Conservation (phyloP, 148 eudicot species). For the Persicaria tinctoria region DNA sequence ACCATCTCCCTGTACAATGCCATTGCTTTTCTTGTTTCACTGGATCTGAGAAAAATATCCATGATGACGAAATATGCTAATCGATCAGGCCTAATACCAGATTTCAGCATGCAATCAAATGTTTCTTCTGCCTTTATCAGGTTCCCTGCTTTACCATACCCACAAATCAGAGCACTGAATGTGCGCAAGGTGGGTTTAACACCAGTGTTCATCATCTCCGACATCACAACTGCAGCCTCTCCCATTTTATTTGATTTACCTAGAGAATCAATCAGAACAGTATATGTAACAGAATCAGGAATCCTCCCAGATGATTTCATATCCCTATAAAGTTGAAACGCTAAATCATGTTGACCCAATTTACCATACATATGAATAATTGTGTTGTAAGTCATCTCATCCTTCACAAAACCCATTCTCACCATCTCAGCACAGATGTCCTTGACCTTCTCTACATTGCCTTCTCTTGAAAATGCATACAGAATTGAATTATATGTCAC, state of each 20-base stretch:
- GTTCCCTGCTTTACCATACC: constrained; percentile 84
- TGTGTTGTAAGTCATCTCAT: constrained; percentile 96
- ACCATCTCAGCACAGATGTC: constrained; percentile 68
- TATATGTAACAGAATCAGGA: constrained; percentile 94
- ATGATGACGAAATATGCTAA: constrained; percentile 87
- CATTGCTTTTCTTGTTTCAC: constrained; percentile 47
- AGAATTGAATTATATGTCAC: constrained; percentile 91
- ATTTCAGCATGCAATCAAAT: constrained; percentile 67
- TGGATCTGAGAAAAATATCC: constrained; percentile 65
- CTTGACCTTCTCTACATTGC: constrained; percentile 60
- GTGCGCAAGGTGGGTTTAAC: constrained; percentile 79
- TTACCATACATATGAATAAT: constrained; percentile 92
- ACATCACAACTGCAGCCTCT: constrained; percentile 87
- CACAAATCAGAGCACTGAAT: constrained; percentile 92
- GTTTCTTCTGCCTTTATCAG: constrained; percentile 66
- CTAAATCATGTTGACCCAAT: constrained; percentile 61
- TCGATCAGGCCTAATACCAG: constrained; percentile 79
- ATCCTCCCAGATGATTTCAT: constrained; percentile 63
- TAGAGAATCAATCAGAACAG: constrained; percentile 77
- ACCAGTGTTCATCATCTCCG: constrained; percentile 76
- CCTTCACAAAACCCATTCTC: constrained; percentile 70
- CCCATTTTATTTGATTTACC: constrained; percentile 76
- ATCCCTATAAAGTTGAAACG: constrained; percentile 57
- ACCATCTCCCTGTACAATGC: constrained; percentile 64
- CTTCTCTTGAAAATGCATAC: constrained; percentile 88